Percentiles rank a stretch among this genome's conserved stretches.
These are phyloP conservation scores for Phascolomyces articulosus DNA, from an alignment of 371 early-diverging fungal species.

Conservation along the genomic window DNA sequence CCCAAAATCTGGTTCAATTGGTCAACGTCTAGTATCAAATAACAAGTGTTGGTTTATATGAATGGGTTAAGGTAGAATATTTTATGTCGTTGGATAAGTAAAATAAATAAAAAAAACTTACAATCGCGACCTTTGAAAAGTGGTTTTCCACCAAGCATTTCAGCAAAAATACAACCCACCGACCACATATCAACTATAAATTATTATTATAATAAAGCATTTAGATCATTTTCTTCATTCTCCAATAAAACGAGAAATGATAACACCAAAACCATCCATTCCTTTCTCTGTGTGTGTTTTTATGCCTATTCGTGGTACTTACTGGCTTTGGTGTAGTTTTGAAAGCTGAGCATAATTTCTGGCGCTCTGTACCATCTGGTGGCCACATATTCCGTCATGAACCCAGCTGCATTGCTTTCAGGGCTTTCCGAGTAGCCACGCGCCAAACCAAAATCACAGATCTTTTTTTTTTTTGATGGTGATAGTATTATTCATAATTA, in stretches of 20 bases:
- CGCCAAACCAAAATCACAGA: constrained; percentile 95
- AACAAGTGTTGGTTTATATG: background rate
- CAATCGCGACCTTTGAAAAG: constrained; percentile 92
- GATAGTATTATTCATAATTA: background rate
- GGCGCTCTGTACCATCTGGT: constrained; percentile 99
- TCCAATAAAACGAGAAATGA: too few relatives aligned
- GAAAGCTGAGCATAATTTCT: constrained; percentile 96
- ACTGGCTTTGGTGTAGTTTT: constrained; percentile 95
- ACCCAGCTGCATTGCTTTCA: constrained; percentile 83
- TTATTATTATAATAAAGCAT: too few relatives aligned
- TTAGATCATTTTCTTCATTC: too few relatives aligned
- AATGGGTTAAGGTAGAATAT: background rate
- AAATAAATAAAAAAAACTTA: too few relatives aligned
- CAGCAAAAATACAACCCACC: constrained; percentile 97
- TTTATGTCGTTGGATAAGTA: background rate
- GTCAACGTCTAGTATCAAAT: constrained; percentile 75
- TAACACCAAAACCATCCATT: background rate
- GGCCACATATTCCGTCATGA: constrained; percentile 97
- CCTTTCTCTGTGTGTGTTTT: background rate
- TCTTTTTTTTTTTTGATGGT: constrained; percentile 34
- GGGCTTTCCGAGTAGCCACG: constrained; percentile 86
- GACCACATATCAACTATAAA: constrained; percentile 96
- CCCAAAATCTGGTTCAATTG: constrained; percentile 98
- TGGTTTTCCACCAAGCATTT: constrained; percentile 89
- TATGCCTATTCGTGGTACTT: constrained; percentile 34